Evolutionary conservation across 2,329 filamentous ascomycete species (phyloP), one percentile per base, ranked within the genome.

Genomic region (Talaromyces verruculosus): DNA sequence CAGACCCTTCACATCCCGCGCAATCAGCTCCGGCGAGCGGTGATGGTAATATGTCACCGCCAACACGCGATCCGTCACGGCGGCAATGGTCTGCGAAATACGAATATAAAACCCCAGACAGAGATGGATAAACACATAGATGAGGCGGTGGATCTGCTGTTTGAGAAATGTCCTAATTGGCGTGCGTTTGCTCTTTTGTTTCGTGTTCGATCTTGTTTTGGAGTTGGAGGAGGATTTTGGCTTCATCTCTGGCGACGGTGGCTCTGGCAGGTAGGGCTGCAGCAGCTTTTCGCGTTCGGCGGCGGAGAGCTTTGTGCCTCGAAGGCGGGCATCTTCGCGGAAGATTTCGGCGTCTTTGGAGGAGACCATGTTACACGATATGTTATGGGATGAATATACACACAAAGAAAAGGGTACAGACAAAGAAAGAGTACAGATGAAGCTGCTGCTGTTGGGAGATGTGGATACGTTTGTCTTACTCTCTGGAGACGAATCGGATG

Each of bases 21-120:
- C 88, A 71, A 99, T 97, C 75, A 97, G 88, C 75, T 96, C 92
- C 7, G 95, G 95, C 0, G 94, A 96, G 62, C 92, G 91, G 78
- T 99, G 95, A 80, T 99, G 96, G 81, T 99, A 95, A 77, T 94
- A 93, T 64, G 96, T 84, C 68, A 98, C 86, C 10, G 92, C 91
- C 63, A 92, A 87, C 69, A 94, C 82, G 67, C 91, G 89, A 76
- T 95, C 91, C 71, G 88, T 83, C 60, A 96, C 84, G 8, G 89
- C 87, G 76, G 94, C 90, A 80, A 92, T 95, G 64, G 88, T 87
- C 75, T 92, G 89, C 66, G 93, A 89, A 66, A 92, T 80, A 68
- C 93, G 90, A 70, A 97, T 89, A 77, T 95, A 96, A 69, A 98
- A 82, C 6, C 92, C 94, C 80, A 97, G 98, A 70, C 97, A 76